Percentiles rank a stretch among this genome's conserved stretches.
phyloP scores from a whole-genome alignment of 2,329 filamentous ascomycete species.

The Raffaelea ambrosiae region DNA sequence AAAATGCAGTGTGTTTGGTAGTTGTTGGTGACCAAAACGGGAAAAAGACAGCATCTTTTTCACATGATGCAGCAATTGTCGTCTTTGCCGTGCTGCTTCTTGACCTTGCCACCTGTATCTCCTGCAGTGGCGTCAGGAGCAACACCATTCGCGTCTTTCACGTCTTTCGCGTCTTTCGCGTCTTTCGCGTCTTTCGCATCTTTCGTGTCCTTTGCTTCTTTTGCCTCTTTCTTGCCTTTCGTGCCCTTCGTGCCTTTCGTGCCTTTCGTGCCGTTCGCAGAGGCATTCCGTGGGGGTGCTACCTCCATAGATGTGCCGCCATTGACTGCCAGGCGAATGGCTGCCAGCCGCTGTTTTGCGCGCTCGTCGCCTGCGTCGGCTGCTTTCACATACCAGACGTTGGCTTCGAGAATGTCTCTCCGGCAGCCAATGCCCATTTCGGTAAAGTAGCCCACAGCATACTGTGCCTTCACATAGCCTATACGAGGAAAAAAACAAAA shows the following conservation, averaged over 20 bases:
- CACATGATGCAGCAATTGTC: constrained; percentile 53
- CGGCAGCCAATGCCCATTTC: constrained; percentile 97
- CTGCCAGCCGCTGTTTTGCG: constrained; percentile 76
- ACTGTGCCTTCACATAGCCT: constrained; percentile 73
- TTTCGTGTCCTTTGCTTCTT: too few relatives aligned
- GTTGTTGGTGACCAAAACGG: too few relatives aligned
- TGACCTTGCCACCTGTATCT: constrained; percentile 31
- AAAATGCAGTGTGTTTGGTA: too few relatives aligned
- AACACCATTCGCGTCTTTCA: too few relatives aligned
- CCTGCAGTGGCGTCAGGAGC: too few relatives aligned
- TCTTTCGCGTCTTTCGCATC: too few relatives aligned
- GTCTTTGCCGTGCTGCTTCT: constrained; percentile 35
- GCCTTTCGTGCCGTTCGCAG: constrained; percentile 4
- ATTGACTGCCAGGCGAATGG: constrained; percentile 75
- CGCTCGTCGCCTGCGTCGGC: constrained; percentile 87
- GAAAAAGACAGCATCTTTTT: constrained; percentile 11
- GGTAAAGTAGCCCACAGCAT: constrained; percentile 92
- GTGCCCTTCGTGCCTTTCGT: neutral
- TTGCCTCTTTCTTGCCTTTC: neutral
- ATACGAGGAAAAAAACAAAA: constrained; percentile 4
- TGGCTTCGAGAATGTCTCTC: constrained; percentile 89
- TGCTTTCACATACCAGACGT: constrained; percentile 96
- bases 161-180: too few relatives aligned
- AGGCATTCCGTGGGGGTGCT: constrained; percentile 33
- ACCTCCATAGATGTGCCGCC: constrained; percentile 50